Percentiles rank a stretch among this genome's conserved stretches.
phyloP scores from a whole-genome alignment of 176 grass and related monocot genomes.

The Stipa capillata region DNA sequence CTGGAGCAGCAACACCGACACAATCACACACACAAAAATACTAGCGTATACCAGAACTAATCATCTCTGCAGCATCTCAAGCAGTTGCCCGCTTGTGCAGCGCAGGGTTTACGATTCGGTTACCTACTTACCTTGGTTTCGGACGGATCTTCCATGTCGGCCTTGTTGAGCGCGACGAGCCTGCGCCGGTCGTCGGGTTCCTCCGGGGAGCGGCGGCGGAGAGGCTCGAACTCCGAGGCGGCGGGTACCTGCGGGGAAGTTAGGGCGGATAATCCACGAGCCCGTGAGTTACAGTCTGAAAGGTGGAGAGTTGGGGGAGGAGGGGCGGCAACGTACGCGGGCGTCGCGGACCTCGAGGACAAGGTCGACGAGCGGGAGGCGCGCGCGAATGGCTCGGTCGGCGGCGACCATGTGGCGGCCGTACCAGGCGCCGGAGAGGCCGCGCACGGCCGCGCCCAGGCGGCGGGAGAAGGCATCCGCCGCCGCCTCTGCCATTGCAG shows the following conservation, averaged over 20 bases:
- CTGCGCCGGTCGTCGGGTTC: conserved; percentile 33
- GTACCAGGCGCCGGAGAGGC: conserved; percentile 43
- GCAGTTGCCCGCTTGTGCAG: not conserved
- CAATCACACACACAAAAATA: not conserved
- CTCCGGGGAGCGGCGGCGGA: conserved; percentile 5
- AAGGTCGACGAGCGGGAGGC: conserved; percentile 60
- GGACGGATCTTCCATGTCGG: conserved; percentile 44
- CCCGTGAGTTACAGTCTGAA: not conserved
- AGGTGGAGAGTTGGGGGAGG: not conserved
- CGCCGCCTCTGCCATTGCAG: conserved; percentile 8
- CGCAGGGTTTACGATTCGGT: not conserved
- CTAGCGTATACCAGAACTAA: not conserved
- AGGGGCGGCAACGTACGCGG: conserved; percentile 16
- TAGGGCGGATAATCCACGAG: not conserved
- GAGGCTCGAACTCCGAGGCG: conserved; percentile 38
- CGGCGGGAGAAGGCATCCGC: conserved; percentile 30
- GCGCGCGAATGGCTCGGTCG: conserved; percentile 40
- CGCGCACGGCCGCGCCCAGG: conserved; percentile 26
- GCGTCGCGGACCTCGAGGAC: conserved; percentile 68
- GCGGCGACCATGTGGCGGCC: conserved; percentile 45
- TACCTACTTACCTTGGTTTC: conserved; percentile 64
- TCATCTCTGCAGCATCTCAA: not conserved
- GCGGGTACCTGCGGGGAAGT: conserved; percentile 33
- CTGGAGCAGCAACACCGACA: conserved; percentile 25
- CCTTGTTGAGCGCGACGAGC: conserved; percentile 55